Base-by-base conservation (phyloP, 2,329 filamentous ascomycete genomes). In the Rutstroemia sp. region DNA sequence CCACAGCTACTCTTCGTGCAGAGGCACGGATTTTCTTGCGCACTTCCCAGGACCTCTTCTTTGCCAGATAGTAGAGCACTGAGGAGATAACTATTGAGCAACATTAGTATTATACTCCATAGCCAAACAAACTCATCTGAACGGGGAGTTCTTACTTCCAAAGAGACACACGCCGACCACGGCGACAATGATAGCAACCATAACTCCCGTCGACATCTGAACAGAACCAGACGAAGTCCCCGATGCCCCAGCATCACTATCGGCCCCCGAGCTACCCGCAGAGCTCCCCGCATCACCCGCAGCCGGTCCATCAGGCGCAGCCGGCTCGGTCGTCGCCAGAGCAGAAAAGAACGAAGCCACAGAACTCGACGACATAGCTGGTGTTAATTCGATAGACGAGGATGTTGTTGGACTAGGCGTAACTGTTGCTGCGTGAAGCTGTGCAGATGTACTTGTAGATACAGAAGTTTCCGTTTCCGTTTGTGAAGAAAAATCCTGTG, bases 31-130 rank as follows among this genome's bases (percentile, higher is more conserved):
- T 76, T 30, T 78, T 87, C 68, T 88, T 82, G 57, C 84, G 82
- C 63, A 94, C 76, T 62, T 84, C 87, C 89, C 89, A 94, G 71
- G 92, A 88, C 48, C 85, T 82, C 74, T 89, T 91, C 77, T 94
- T 94, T 55, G 89, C 87, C 39, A 92, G 70, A 70, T 86, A 89
- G 74, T 88, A 95, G 27, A 94, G 80, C 60, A 85, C 87, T 87
- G 62, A 42, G 48, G 58, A 64, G 21, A 58, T 61, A 55, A 64
- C 61, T 63, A 51, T 62, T 34, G 53, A 25, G 45, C 7, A 6
- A 30, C 9, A 30, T 30, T 30, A 30, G 27, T 30, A 3, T 30
- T 30, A 10, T 30, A 30, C 27, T 30, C 10, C 2, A 8, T 9
- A 8, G 9, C 2, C 27, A 30, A 30, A 30, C 27, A 30, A 10